phyloP scores from a whole-genome alignment of 1,284 basidiomycete genomes.

The Kalmanozyma brasiliensis region DNA sequence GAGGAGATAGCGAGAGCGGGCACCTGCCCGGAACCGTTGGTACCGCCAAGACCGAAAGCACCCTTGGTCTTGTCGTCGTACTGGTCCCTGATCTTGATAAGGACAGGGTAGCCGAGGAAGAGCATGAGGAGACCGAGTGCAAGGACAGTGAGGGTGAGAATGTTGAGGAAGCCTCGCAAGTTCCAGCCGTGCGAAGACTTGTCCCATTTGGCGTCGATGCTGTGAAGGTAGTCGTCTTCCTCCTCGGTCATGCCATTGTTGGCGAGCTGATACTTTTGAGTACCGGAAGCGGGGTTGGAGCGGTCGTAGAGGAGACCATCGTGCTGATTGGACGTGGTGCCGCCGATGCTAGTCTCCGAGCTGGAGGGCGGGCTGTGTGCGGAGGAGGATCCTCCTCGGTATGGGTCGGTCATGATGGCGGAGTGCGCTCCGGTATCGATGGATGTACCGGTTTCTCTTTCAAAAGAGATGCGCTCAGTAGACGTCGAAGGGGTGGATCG shows the following conservation, averaged over 20 bases:
- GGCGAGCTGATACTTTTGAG: conserved; percentile 32
- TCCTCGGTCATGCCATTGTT: conserved; percentile 31
- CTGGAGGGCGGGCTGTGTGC: conserved; percentile 31
- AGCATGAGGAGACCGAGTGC: conserved; percentile 57
- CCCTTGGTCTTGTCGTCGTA: conserved; percentile 50
- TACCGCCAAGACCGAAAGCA: conserved; percentile 76
- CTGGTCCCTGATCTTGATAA: conserved; percentile 51
- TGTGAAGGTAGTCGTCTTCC: conserved; percentile 61
- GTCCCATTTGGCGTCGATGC: conserved; percentile 52
- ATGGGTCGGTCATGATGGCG: conserved; percentile 22
- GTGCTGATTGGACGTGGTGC: conserved; percentile 12
- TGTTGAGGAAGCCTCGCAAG: conserved; percentile 57
- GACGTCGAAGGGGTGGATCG: no score
- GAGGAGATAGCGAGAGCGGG: conserved; percentile 42
- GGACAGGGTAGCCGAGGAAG: conserved; percentile 65
- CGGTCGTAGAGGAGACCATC: conserved; percentile 19
- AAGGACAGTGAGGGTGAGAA: conserved; percentile 56
- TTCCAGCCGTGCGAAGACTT: conserved; percentile 46
- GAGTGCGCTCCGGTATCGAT: neutral
- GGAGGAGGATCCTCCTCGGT: conserved; percentile 25
- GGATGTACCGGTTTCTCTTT: no score
- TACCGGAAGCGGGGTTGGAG: conserved; percentile 2
- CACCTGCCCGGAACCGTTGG: conserved; percentile 62
- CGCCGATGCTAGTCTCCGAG: conserved; percentile 34
- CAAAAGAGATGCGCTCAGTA: no score